Base-by-base conservation (phyloP, 139 green algal genomes). In the Chlorella sp. region DNA sequence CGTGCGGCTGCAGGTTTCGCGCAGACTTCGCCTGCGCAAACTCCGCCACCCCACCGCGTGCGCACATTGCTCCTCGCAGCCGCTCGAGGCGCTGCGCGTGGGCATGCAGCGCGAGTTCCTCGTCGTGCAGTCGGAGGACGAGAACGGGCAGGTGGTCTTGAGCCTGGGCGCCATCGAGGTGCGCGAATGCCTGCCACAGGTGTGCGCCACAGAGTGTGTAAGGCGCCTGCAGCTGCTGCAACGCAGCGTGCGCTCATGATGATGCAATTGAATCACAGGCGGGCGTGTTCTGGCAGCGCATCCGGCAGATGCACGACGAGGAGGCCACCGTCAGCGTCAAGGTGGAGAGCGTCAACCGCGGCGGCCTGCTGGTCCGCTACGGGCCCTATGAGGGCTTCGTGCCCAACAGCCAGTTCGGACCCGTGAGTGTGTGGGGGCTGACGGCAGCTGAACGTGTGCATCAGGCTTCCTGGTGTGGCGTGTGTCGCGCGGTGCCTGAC, bases 61-160 rank as follows among this genome's bases (percentile, higher is more conserved):
- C 42, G 17, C n/a, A n/a, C n/a, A n/a, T n/a, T n/a, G n/a, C 42
- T 27, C 20, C 6, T 30, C 61, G 36, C 84, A 93, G 86, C 71
- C 85, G 20, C 80, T 83, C 62, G 82, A 92, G 69, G 89, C 91
- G 31, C 77, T 97, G 35, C 71, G 75, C 35, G 73, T 82, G 14
- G 89, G 87, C 70, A 83, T 88, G 71, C 59, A 84, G 67, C 88
- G 90, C 72, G 93, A 97, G 80, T 98, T 98, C 74, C 59, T 91
- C 27, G 84, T 98, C 0, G 77, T 94, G 0, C 74, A 88, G 36
- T 83, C 93, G 35, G 89, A 96, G 75, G 83, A 90, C 60, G 74
- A 83, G 31, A 85, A 87, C 33, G 92, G 90, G 31, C 83, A 90
- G 42, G 77, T 96, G 31, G 85, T 85, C 17, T 75, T 98, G 20